Percentiles rank a stretch among this genome's conserved stretches.
Evolutionary conservation across 1,284 basidiomycete genomes (phyloP).

Genomic region (Exobasidium cylindrosporum): DNA sequence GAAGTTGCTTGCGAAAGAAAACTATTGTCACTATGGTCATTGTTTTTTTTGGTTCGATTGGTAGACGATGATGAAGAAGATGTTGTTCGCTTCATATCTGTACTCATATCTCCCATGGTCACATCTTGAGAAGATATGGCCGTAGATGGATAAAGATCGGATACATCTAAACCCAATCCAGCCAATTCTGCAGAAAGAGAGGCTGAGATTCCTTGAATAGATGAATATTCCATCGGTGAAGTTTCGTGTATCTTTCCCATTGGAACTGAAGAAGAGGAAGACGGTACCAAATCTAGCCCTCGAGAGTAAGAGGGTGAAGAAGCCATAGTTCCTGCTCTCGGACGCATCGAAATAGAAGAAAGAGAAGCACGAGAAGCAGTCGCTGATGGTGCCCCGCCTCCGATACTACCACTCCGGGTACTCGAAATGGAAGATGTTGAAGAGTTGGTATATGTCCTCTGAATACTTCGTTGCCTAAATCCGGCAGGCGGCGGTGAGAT

Average conservation of each 20-base stretch:
- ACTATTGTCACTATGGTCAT: background rate
- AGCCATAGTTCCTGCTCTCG: background rate
- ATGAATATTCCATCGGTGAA: background rate
- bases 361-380: too few relatives aligned
- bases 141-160: conserved; percentile 2
- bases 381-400: too few relatives aligned
- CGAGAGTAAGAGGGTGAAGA: background rate
- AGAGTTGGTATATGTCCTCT: too few relatives aligned
- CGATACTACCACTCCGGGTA: too few relatives aligned
- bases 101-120: background rate
- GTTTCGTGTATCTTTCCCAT: background rate
- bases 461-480: too few relatives aligned
- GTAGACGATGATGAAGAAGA: conserved; percentile 4
- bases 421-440: too few relatives aligned
- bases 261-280: background rate
- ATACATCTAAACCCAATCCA: conserved; percentile 9
- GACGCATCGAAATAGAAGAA: too few relatives aligned
- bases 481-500: too few relatives aligned
- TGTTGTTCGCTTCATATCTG: background rate
- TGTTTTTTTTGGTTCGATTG: background rate
- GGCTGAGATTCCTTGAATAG: background rate
- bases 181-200: conserved; percentile 12
- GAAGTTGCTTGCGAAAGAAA: conserved; percentile 3
- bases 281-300: background rate
- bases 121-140: background rate